Base-by-base conservation (phyloP, 306 rosid species). In the Lathyrus oleraceus region DNA sequence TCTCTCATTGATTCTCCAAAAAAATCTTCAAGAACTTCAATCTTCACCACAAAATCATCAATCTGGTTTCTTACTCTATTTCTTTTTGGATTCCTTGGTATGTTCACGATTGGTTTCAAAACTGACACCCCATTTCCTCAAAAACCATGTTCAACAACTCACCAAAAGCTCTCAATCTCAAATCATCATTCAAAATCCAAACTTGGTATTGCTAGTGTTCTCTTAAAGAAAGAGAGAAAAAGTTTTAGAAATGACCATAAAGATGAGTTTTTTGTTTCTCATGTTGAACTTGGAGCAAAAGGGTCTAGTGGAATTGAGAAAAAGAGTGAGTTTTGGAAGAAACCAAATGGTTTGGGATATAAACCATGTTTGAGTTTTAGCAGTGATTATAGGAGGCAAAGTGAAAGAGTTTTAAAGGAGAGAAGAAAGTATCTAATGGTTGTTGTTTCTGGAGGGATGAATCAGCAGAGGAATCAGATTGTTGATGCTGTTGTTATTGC, bases 401-500 rank as follows among this genome's bases (percentile, higher is more conserved):
- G 85, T 76, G 77, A 60, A 11, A 84, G 78, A 67, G 35, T 82
- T 67, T 67, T 94, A 5, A 82, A 40, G 52, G 75, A 84, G 23
- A 86, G 91, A 78, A 87, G 81, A 16, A 94, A 85, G 81, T 89
- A 86, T 20, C 81, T 94, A 2, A 72, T 94, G 87, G 97, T 91
- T 51, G 99, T 94, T 27, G 96, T 91, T 74, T 86, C 95, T 17
- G 99, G 99, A 1, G 99, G 99, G n/a, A 69, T 94, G 92, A 94
- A 94, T 84, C 99, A 94, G 73, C 99, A 94, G 59, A 88, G 97
- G 85, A 94, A 91, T 80, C 99, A 94, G 78, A 94, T 94, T 77
- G 99, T 94, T 20, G 99, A 94, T 79, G 99, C 99, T 40, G 99
- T 94, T 56, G 91, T 94, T 9, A 91, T 94, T 79, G 97, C 99